Conservation (phyloP, 352 stramenopile genomes). For the Phytophthora ramorum region DNA sequence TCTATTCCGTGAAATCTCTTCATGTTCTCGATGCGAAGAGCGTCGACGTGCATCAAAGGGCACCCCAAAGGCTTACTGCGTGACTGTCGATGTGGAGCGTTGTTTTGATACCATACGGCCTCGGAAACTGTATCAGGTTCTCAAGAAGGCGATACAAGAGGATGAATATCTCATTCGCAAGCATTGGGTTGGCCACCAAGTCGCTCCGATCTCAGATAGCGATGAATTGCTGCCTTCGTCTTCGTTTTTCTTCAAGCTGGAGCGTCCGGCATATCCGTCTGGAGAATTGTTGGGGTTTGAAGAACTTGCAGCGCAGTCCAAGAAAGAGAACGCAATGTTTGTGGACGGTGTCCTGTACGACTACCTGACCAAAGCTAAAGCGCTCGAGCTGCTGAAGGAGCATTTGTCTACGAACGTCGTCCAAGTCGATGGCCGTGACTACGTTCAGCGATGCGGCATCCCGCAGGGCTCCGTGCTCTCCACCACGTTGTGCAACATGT, state of each 20-base stretch:
- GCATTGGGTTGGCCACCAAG: conserved; percentile 72
- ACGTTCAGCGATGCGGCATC: conserved; percentile 71
- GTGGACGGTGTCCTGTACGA: conserved; percentile 85
- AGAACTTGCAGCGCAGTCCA: conserved; percentile 45
- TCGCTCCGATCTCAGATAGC: conserved; percentile 19
- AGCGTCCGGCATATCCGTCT: conserved; percentile 59
- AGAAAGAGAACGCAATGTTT: conserved; percentile 59
- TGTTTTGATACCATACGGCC: conserved; percentile 86
- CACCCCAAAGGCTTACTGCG: conserved; percentile 52
- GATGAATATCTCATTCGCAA: conserved; percentile 82
- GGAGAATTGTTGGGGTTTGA: conserved; percentile 66
- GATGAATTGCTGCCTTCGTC: conserved; percentile 8
- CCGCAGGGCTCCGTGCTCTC: conserved; percentile 86
- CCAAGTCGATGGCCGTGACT: conserved; percentile 55
- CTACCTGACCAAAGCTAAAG: conserved; percentile 58
- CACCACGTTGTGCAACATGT: conserved; percentile 83
- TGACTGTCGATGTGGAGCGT: conserved; percentile 78
- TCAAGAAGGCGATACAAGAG: conserved; percentile 70
- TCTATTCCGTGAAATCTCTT: conserved; percentile 45
- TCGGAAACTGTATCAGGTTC: conserved; percentile 63
- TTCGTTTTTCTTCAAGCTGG: conserved; percentile 66
- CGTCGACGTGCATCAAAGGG: conserved; percentile 7
- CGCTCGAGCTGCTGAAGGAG: conserved; percentile 65
- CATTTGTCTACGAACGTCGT: conserved; percentile 70
- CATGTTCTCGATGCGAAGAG: conserved; percentile 42